Percentiles rank a stretch among this genome's conserved stretches.
Conservation (phyloP, 1,284 basidiomycete genomes). For the Boletellus deceptivus region DNA sequence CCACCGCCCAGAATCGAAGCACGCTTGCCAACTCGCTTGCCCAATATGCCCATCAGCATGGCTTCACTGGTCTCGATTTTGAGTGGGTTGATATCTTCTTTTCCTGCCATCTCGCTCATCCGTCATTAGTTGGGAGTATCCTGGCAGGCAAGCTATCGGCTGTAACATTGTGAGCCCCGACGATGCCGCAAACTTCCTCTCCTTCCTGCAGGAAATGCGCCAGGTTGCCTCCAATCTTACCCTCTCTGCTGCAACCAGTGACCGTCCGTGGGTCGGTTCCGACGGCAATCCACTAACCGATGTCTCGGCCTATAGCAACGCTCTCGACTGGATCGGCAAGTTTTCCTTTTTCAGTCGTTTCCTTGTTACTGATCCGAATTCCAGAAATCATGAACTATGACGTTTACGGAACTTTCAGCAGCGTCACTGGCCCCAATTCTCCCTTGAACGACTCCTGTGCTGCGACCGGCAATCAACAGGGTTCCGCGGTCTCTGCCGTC, state of each 20-base stretch:
- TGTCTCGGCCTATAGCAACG: conserved; percentile 65
- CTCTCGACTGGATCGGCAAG: conserved; percentile 70
- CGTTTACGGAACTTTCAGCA: conserved; percentile 59
- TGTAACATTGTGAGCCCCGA: conserved; percentile 64
- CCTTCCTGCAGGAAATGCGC: conserved; percentile 75
- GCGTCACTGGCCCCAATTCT: conserved; percentile 72
- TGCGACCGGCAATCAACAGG: conserved; percentile 54
- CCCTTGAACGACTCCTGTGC: conserved; percentile 79
- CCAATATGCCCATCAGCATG: conserved; percentile 58
- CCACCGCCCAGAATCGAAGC: conserved; percentile 56
- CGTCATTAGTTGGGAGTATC: conserved; percentile 80
- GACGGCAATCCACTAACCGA: conserved; percentile 58
- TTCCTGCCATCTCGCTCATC: conserved; percentile 2
- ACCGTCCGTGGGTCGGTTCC: conserved; percentile 64
- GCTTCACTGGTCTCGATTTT: conserved; percentile 83
- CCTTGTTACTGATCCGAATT: conserved; percentile 20
- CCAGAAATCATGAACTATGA: conserved; percentile 85
- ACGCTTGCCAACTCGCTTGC: conserved; percentile 68
- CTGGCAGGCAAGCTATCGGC: conserved; percentile 64
- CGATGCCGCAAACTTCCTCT: conserved; percentile 73
- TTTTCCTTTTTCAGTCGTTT: conserved; percentile 15
- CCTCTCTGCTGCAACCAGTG: conserved; percentile 72
- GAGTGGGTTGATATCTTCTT: conserved; percentile 50
- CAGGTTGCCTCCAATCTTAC: conserved; percentile 57
- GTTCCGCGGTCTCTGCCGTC: conserved; percentile 76